Evolutionary conservation across 768 basidiomycete genomes (phyloP).

Genomic region (Leccinum olivaceopallidum): DNA sequence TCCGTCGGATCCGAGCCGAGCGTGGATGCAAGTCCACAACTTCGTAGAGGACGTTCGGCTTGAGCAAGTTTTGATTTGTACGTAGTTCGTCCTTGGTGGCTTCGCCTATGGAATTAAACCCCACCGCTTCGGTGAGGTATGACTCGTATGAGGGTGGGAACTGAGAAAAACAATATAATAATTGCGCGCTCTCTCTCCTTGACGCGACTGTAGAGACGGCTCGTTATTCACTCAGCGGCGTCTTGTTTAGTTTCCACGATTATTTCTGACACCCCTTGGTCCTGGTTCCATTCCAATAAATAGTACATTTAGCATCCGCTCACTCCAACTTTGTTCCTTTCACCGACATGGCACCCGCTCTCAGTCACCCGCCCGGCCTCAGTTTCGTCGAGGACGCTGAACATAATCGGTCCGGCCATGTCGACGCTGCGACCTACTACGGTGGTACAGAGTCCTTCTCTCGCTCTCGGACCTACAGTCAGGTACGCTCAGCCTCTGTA

Average conservation of each 20-base stretch:
- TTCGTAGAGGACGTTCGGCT: background rate
- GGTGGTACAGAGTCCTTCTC: conserved; percentile 76
- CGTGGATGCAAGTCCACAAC: background rate
- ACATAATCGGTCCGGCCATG: conserved; percentile 44
- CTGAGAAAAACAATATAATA: too few species aligned
- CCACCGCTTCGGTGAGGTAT: background rate
- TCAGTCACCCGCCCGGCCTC: conserved; percentile 64
- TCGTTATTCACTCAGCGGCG: background rate
- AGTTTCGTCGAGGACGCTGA: conserved; percentile 65
- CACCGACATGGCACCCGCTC: conserved; percentile 57
- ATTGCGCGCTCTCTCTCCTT: too few species aligned
- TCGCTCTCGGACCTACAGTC: conserved; percentile 86
- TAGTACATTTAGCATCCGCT: background rate
- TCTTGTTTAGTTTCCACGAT: background rate
- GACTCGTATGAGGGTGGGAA: too few species aligned
- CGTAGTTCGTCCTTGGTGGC: too few species aligned
- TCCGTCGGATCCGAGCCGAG: background rate
- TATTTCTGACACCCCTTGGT: conserved; percentile 14
- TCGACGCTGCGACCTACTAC: conserved; percentile 81
- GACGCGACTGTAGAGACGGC: too few species aligned
- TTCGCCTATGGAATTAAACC: background rate
- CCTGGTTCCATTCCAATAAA: conserved; percentile 9
- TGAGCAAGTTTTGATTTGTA: too few species aligned
- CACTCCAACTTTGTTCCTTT: background rate
- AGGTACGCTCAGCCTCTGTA: conserved; percentile 52